Base-by-base conservation (phyloP, 441 rosid genomes). In the Francoa sonchifolia region DNA sequence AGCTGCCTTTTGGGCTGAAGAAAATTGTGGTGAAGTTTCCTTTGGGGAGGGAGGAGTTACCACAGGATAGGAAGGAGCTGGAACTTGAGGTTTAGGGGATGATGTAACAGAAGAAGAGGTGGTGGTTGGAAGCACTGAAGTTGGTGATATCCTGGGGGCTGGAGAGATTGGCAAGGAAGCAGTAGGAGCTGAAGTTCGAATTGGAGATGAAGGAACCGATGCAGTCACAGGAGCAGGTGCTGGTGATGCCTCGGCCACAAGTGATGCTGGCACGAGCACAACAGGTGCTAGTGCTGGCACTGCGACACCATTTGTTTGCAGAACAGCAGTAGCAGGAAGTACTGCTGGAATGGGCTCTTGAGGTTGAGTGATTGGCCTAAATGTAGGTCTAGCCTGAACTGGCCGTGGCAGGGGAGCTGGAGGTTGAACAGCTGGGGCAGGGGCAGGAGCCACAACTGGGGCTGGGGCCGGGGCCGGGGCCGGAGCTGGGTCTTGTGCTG, bases 221-320 rank as follows among this genome's bases (percentile, higher is more conserved):
- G n/a, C n/a, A n/a, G n/a, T n/a, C n/a, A n/a, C n/a, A n/a, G n/a
- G n/a, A n/a, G n/a, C n/a, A n/a, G n/a, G n/a, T n/a, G n/a, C n/a
- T n/a, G n/a, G n/a, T n/a, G n/a, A n/a, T n/a, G 15, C 19, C 16
- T 10, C 14, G 35, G 5, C 22, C 13, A 14, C 13, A 2, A 40
- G 72, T 37, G 75, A 49, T n/a, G 67, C 0, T 12, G 71, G 67
- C 40, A 62, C 44, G 0, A 73, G 61, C 4, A 56, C 44, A 33
- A 39, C 35, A 14, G 53, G 49, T 3, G 23, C 22, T 8, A 47
- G 29, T 4, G 32, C 3, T 19, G 37, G 28, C 15, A 30, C 29
- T 2, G 42, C 8, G 2, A 54, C 15, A 20, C 15, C n/a, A n/a
- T n/a, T n/a, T n/a, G n/a, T n/a, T n/a, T n/a, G n/a, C n/a, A n/a